These are phyloP conservation scores for Gracilaria vermiculophylla DNA, from an alignment of 23 red algal species.

Conservation along the genomic window DNA sequence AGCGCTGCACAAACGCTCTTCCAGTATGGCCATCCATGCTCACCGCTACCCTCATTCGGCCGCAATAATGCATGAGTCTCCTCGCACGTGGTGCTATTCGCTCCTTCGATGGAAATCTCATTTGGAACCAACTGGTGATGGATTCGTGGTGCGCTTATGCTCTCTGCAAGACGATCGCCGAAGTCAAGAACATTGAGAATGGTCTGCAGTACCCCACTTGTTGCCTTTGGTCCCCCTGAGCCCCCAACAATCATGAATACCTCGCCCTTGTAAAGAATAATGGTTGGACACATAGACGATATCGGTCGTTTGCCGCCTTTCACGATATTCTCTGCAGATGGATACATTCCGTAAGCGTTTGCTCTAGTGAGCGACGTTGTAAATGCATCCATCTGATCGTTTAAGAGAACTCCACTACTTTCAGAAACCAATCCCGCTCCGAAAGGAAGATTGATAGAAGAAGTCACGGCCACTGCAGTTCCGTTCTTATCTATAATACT, in stretches of 20 bases:
- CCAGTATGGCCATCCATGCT: slow-evolving; percentile 68
- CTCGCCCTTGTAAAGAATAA: slow-evolving; percentile 64
- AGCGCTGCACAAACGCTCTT: slow-evolving; percentile 57
- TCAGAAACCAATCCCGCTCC: slow-evolving; percentile 78
- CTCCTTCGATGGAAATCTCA: slow-evolving; percentile 80
- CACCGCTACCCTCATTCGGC: slow-evolving; percentile 8
- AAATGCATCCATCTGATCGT: slow-evolving; percentile 95
- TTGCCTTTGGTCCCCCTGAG: slow-evolving; percentile 81
- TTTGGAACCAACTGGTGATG: slow-evolving; percentile 95
- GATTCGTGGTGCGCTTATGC: slow-evolving; percentile 77
- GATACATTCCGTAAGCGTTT: slow-evolving; percentile 77
- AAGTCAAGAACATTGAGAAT: slow-evolving; percentile 76
- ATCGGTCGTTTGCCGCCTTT: slow-evolving; percentile 82
- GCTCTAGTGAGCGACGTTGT: slow-evolving; percentile 35
- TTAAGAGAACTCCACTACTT: slow-evolving; percentile 76
- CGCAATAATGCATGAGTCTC: slow-evolving; percentile 18
- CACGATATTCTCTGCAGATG: slow-evolving; percentile 59
- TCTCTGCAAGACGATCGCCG: slow-evolving; percentile 70
- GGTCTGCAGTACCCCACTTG: slow-evolving; percentile 75
- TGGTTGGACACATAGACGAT: slow-evolving; percentile 92
- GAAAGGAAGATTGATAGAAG: slow-evolving; percentile 84
- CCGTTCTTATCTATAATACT: slow-evolving; percentile 78
- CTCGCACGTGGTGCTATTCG: slow-evolving; percentile 50
- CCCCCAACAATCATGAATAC: slow-evolving; percentile 79
- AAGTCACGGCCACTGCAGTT: slow-evolving; percentile 86